phyloP scores from a whole-genome alignment of 2,329 filamentous ascomycete species.

The Scortechinia acanthostroma region DNA sequence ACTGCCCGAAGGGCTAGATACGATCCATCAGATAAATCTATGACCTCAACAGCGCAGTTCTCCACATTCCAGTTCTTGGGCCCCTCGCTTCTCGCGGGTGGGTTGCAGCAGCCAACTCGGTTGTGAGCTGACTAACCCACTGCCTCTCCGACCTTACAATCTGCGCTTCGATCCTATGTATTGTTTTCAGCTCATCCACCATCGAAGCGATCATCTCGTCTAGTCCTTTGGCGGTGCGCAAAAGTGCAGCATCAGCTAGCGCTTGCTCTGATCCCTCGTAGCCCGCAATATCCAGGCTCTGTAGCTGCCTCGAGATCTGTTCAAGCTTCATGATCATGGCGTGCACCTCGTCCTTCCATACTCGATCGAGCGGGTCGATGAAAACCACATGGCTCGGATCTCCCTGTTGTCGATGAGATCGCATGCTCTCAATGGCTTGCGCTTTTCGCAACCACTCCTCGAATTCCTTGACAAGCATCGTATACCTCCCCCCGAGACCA shows the following conservation, averaged over 20 bases:
- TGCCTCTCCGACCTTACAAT: constrained; percentile 20
- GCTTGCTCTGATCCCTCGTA: constrained; percentile 14
- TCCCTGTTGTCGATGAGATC: constrained; percentile 11
- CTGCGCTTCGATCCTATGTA: constrained; percentile 21
- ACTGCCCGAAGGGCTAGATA: too few relatives aligned
- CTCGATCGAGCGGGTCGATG: constrained; percentile 19
- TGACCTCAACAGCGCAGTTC: constrained; percentile 8
- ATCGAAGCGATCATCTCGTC: constrained; percentile 19
- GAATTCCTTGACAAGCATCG: background rate
- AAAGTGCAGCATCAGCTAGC: constrained; percentile 18
- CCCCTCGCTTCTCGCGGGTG: background rate
- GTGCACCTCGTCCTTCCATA: constrained; percentile 22
- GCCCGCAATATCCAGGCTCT: constrained; percentile 21
- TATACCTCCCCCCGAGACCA: constrained; percentile 3
- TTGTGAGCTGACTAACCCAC: constrained; percentile 18
- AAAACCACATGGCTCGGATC: constrained; percentile 23
- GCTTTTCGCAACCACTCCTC: background rate
- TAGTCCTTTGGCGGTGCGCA: constrained; percentile 15
- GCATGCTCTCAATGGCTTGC: background rate
- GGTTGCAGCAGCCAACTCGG: constrained; percentile 10
- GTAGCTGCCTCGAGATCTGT: constrained; percentile 19
- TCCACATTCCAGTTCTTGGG: constrained; percentile 16
- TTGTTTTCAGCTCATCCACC: constrained; percentile 22
- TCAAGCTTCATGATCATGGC: constrained; percentile 20
- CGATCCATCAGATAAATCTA: too few relatives aligned